Conservation (phyloP, 2,329 filamentous ascomycete species). For the Cladosporium velox region DNA sequence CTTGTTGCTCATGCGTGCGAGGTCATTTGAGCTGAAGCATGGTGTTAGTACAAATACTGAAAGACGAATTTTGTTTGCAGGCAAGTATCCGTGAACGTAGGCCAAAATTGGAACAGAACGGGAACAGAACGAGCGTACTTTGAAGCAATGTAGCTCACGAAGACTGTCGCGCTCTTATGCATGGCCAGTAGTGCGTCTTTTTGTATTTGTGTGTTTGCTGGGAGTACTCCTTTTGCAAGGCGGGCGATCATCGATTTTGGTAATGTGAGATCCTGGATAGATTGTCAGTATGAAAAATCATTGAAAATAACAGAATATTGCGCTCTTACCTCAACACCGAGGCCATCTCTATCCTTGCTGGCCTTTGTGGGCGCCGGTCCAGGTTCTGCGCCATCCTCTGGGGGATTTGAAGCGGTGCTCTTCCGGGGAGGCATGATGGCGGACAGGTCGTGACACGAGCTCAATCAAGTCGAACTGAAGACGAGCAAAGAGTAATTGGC, state of each 20-base stretch:
- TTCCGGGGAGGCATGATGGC: slow-evolving; percentile 49
- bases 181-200: slow-evolving; percentile 78
- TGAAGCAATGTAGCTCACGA: slow-evolving; percentile 76
- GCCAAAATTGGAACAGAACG: neutral
- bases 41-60: neutral
- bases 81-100: neutral
- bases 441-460: neutral
- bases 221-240: slow-evolving; percentile 76
- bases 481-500: neutral
- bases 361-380: slow-evolving; percentile 25
- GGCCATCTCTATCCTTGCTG: slow-evolving; percentile 39
- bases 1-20: slow-evolving; percentile 66
- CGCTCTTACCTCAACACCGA: slow-evolving; percentile 47
- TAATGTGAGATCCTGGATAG: slow-evolving; percentile 66
- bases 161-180: slow-evolving; percentile 79
- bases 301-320: neutral
- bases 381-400: slow-evolving; percentile 33
- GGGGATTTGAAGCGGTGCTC: slow-evolving; percentile 42
- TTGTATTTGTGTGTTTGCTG: slow-evolving; percentile 79
- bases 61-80: neutral
- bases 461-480: neutral
- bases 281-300: neutral
- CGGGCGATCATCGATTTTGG: slow-evolving; percentile 81
- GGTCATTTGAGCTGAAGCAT: slow-evolving; percentile 66
- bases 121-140: slow-evolving; percentile 58